These are phyloP conservation scores for Sporothrix curviconia DNA, from an alignment of 2,329 filamentous ascomycete species.

Conservation along the genomic window DNA sequence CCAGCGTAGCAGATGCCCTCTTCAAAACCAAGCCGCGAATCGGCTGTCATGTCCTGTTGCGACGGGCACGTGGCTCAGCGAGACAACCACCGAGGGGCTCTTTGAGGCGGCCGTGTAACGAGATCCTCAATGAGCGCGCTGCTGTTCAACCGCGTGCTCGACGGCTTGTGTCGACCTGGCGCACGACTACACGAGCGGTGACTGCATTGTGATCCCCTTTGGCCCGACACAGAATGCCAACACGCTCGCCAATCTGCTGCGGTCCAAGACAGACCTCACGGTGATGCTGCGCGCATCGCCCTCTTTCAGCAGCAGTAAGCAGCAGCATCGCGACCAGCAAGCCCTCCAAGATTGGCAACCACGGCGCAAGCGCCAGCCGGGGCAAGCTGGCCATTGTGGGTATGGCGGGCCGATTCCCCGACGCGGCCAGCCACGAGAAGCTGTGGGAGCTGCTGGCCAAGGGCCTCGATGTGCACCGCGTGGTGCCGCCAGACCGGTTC, in stretches of 20 bases:
- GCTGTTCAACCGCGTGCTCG: slow-evolving; percentile 41
- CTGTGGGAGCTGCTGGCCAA: slow-evolving; percentile 71
- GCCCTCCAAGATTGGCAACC: slow-evolving; percentile 37
- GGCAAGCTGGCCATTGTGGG: slow-evolving; percentile 81
- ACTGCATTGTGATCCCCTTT: slow-evolving; percentile 42
- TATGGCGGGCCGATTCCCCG: slow-evolving; percentile 71
- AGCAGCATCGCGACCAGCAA: slow-evolving; percentile 18
- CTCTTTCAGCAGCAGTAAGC: slow-evolving; percentile 29
- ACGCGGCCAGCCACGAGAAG: slow-evolving; percentile 62
- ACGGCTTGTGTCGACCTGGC: slow-evolving; percentile 40
- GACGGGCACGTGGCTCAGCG: slow-evolving; percentile 37
- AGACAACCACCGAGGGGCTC: slow-evolving; percentile 36
- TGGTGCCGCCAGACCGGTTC: slow-evolving; percentile 65
- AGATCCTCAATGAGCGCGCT: slow-evolving; percentile 46
- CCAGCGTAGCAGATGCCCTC: slow-evolving; percentile 33
- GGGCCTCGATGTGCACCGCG: slow-evolving; percentile 66
- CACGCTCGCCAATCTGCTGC: slow-evolving; percentile 39
- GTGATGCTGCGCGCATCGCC: slow-evolving; percentile 36
- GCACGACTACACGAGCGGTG: slow-evolving; percentile 32
- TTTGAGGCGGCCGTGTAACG: slow-evolving; percentile 37
- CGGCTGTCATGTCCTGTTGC: slow-evolving; percentile 46
- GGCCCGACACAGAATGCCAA: slow-evolving; percentile 44
- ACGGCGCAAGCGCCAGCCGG: slow-evolving; percentile 37
- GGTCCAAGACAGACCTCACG: slow-evolving; percentile 35
- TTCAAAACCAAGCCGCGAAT: slow-evolving; percentile 38